Conservation (phyloP, 805 yeast species). For the baker's yeast (Saccharomyces cerevisiae) region DNA sequence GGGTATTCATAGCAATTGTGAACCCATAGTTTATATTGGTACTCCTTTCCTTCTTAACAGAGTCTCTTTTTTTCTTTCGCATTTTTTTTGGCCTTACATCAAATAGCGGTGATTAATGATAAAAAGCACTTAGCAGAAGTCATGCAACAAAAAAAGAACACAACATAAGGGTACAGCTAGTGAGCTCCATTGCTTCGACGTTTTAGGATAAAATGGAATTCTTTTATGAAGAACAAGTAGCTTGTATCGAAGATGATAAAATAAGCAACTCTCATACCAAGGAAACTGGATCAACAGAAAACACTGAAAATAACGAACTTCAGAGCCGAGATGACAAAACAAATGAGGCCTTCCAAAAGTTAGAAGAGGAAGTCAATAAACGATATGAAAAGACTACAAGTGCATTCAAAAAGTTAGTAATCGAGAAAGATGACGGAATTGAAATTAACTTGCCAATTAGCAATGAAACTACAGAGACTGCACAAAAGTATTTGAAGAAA, state of each 20-base stretch:
- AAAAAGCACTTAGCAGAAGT: neutral
- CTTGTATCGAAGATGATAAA: constrained; percentile 5
- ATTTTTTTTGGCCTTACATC: neutral
- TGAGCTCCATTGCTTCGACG: neutral
- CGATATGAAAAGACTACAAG: constrained; percentile 23
- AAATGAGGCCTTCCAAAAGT: constrained; percentile 41
- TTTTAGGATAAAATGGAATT: constrained; percentile 20
- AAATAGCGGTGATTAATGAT: neutral
- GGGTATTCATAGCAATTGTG: neutral
- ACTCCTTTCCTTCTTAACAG: neutral
- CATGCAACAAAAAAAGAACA: neutral
- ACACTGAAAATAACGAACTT: constrained; percentile 14
- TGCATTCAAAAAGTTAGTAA: constrained; percentile 13
- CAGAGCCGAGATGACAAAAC: constrained; percentile 35
- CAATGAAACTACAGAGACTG: constrained; percentile 27
- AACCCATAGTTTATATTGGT: neutral
- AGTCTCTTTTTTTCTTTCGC: neutral
- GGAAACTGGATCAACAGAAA: neutral
- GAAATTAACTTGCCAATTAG: constrained; percentile 21
- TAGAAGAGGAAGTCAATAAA: constrained; percentile 44
- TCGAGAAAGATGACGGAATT: constrained; percentile 21
- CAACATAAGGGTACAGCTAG: neutral
- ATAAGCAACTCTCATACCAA: neutral
- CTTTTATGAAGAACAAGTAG: constrained; percentile 23
- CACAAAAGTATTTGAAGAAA: constrained; percentile 59